Conservation (phyloP, 768 basidiomycete genomes). For the Suillus subalutaceus region DNA sequence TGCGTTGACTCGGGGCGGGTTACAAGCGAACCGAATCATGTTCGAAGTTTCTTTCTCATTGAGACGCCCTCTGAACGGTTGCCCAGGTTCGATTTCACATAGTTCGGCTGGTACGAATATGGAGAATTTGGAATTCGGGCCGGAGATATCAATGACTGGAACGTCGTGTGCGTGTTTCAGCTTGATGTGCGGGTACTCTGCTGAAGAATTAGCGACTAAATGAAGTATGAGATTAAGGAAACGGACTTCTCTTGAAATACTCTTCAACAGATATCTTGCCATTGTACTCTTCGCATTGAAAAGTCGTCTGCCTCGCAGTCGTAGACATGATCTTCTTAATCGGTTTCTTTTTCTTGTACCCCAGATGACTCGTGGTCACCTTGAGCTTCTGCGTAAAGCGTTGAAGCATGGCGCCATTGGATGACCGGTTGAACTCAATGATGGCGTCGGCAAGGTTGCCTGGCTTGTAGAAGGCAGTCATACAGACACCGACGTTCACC, state of each 20-base stretch:
- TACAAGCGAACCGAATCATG: conserved; percentile 77
- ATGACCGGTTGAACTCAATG: conserved; percentile 44
- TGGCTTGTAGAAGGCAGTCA: conserved; percentile 57
- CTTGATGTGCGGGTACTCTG: conserved; percentile 59
- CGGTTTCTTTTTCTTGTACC: conserved; percentile 54
- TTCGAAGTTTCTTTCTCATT: conserved; percentile 59
- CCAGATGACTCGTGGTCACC: conserved; percentile 58
- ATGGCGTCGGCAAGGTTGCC: conserved; percentile 68
- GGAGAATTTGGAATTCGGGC: conserved; percentile 27
- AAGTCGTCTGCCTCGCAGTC: conserved; percentile 50
- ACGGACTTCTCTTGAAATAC: conserved; percentile 66
- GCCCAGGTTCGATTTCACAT: conserved; percentile 63
- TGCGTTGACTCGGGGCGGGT: conserved; percentile 62
- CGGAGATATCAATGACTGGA: conserved; percentile 60
- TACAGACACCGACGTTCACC: conserved; percentile 58
- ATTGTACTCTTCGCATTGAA: conserved; percentile 60
- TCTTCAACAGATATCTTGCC: conserved; percentile 59
- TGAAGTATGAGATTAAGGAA: conserved; percentile 8
- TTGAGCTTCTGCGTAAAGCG: conserved; percentile 56
- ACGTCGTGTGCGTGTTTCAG: conserved; percentile 50
- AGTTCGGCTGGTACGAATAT: conserved; percentile 68
- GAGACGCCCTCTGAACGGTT: conserved; percentile 63
- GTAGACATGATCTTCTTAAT: conserved; percentile 41
- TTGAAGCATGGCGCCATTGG: conserved; percentile 47
- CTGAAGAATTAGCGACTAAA: conserved; percentile 14